Base-by-base conservation (phyloP, 73 alveolate genomes). In the Paramecium primaurelia region DNA sequence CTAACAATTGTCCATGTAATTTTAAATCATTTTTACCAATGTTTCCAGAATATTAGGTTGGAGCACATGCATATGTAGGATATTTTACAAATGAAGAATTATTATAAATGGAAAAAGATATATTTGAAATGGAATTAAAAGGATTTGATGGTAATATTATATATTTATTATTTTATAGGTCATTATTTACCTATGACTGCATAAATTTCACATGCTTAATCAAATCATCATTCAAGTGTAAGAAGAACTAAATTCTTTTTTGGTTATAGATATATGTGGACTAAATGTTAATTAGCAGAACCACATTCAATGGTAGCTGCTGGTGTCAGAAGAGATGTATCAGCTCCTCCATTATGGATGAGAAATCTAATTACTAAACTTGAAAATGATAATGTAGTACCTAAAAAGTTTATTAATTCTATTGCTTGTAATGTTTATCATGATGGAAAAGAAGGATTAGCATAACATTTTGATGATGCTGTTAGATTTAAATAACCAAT, bases 381-480 rank as follows among this genome's bases (percentile, higher is more conserved):
- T 25, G 86, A 71, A 25, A 71, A 89, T 37, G 77, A 71, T 14
- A 26, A 20, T 25, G 25, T 71, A 28, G 58, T 93, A 11, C 92
- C 86, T 6, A 69, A 96, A 86, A 93, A 88, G 59, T 96, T 96
- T 83, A 95, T 95, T 12, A 96, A 96, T 87, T 94, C 97, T 36
- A 90, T 95, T 51, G 99, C 99, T 8, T 84, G 96, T 92, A 96
- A 96, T 71, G 97, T 96, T 47, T 96, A 96, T 83, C 98, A 96
- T 60, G 99, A 96, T 92, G 99, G 99, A n/a, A 96, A 93, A 26
- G 99, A 96, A 95, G 99, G 99, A 11, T 93, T 96, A 42, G 98
- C 97, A 3, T 92, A 95, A 83, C 99, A 96, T 86, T 96, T 96
- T 93, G 99, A 96, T 92, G 99, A 96, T 94, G 99, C 99, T 40